phyloP scores from a whole-genome alignment of 371 early-diverging fungal species.

The Mucor lusitanicus region DNA sequence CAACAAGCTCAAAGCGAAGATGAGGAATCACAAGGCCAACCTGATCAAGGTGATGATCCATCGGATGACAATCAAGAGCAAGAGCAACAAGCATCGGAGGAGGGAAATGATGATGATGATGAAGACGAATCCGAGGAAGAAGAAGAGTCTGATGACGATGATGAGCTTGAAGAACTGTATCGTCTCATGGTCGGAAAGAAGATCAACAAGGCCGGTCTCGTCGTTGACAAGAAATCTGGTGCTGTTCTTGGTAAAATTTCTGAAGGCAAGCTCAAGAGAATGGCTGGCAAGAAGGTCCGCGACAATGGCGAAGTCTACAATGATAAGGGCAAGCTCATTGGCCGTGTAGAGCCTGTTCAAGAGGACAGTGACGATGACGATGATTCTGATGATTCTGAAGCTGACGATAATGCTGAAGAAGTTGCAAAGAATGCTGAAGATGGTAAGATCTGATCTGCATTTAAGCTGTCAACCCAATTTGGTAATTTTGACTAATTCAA shows the following conservation, averaged over 20 bases:
- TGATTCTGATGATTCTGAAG: not conserved
- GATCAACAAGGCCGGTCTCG: slow-evolving; percentile 18
- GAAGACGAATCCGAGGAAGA: slow-evolving; percentile 5
- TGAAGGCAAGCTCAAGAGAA: slow-evolving; percentile 20
- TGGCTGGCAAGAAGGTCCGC: slow-evolving; percentile 18
- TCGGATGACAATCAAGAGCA: not conserved
- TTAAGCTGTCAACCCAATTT: not conserved
- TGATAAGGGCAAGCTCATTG: slow-evolving; percentile 21
- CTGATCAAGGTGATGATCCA: not conserved
- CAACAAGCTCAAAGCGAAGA: not conserved
- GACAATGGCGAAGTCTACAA: slow-evolving; percentile 20
- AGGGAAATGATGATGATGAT: slow-evolving; percentile 1
- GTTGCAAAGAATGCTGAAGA: not conserved
- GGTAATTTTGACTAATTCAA: not conserved
- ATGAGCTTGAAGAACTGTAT: slow-evolving; percentile 12
- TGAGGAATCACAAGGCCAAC: not conserved
- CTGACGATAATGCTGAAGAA: not conserved
- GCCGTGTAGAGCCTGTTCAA: slow-evolving; percentile 17
- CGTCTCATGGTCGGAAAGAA: slow-evolving; percentile 18
- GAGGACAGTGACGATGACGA: slow-evolving; percentile 5
- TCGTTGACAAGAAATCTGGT: slow-evolving; percentile 22
- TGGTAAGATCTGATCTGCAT: not conserved
- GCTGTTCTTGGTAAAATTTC: slow-evolving; percentile 15
- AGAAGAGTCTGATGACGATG: slow-evolving; percentile 8
- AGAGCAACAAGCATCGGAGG: slow-evolving; percentile 1